Evolutionary conservation across 495 filamentous ascomycete species (phyloP), one percentile per base, ranked within the genome.

Genomic region (Extremus antarcticus): DNA sequence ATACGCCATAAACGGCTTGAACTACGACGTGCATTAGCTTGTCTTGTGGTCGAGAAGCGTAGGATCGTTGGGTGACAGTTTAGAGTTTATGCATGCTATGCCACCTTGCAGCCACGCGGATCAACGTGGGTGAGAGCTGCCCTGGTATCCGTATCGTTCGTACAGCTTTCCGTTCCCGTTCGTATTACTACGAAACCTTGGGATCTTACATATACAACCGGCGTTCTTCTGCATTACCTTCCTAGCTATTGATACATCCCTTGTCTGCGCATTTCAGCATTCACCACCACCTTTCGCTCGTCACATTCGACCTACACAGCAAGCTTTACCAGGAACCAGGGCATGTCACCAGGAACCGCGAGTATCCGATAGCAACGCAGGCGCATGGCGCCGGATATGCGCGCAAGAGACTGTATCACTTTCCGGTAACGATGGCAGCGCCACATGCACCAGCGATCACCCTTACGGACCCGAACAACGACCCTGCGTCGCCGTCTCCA

Each of bases 391-490:
- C 13, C 7, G 4, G 13, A 7, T 7, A 35, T 35, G 29, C 29
- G 29, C 29, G 29, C 13, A 35, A 35, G 29, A 35, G 4, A 7
- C 13, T 7, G 29, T 13, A 35, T 4, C 13, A 4, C 4, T 4
- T 13, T 35, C 29, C 29, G 29, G 13, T 35, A 48, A 48, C 19
- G 7, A 75, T 75, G 72, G 67, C 70, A 41, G 61, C 70, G 16
- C 62, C 60, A 22, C 47, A 15, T 11, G 40, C 74, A 32, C 71
- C 74, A 29, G 67, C 70, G 43, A 70, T 74, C 56, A 65, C 66
- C 49, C 64, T 74, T 39, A 75, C 65, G 20, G 64, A 71, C 56
- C 60, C 69, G 20, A 58, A 65, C n/a, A 69, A 59, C 56, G 57
- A 61, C 56, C 63, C 68, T 17, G 51, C 58, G 4, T 15, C 56